Base-by-base conservation (phyloP, 2,329 filamentous ascomycete genomes). In the Sarocladium kiliense region DNA sequence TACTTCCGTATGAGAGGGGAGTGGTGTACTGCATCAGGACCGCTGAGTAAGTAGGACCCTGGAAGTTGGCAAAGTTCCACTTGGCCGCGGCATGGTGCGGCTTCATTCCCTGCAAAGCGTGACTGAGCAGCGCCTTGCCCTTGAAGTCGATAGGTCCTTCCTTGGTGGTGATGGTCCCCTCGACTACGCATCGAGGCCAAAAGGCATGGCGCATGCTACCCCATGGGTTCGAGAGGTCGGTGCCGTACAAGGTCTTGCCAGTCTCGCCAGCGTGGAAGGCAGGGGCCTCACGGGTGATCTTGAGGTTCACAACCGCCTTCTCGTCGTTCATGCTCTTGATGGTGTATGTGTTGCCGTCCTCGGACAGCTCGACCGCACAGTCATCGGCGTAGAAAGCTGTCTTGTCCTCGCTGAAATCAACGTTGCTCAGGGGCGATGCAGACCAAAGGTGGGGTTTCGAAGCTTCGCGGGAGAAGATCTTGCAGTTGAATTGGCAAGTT, bases 31-130 rank as follows among this genome's bases (percentile, higher is more conserved):
- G 89, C 94, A 99, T 99, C 77, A 97, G 78, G 61, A 96, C 75
- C 26, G 92, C 93, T 26, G 92, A 94, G 75, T 91, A 88, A 19
- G 79, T 90, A 21, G 91, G 87, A 14, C 89, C 87, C 69, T 97
- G 92, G 77, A 96, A 96, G 74, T 92, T 84, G 71, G 84, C 80
- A 76, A 97, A 99, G 74, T 94, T 96, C 94, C 94, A 99, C 60
- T 82, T 85, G 27, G 89, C 85, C 58, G 93, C 92, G 57, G 91
- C 89, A 69, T 99, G 95, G 71, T 99, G 94, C 39, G 94, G 94
- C 81, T 99, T 99, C 93, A 97, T 97, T 69, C 92, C 94, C 75
- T 97, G 94, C 53, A 97, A 76, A 39, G 91, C 92, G 70, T 94
- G 88, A 61, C 87, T 79, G 73, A 91, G 93, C 65, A 95, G 77